A percentile compares a stretch with the other conserved stretches of the same genome.
These are phyloP conservation scores for Sphaerostilbella broomeana DNA, from an alignment of 2,329 filamentous ascomycete species.

Conservation along the genomic window DNA sequence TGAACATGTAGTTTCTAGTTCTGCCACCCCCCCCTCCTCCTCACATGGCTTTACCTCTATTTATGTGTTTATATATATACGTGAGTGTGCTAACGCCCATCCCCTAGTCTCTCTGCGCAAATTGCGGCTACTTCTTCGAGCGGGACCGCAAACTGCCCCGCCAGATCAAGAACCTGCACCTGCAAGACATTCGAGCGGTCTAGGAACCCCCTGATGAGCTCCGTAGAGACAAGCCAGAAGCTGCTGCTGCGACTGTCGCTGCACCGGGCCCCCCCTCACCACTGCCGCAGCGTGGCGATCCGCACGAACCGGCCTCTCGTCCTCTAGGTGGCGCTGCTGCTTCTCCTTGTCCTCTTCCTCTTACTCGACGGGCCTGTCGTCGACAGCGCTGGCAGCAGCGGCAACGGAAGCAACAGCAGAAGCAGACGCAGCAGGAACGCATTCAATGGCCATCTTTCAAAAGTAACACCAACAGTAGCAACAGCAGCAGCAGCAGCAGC, in stretches of 20 bases:
- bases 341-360: not conserved
- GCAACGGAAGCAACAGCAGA: no score
- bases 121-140: conserved; percentile 85
- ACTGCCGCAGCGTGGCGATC: conserved; percentile 4
- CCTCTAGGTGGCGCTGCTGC: conserved; percentile 4
- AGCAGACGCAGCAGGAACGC: no score
- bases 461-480: no score
- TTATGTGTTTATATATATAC: not conserved
- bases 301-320: conserved; percentile 9
- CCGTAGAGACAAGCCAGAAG: conserved; percentile 15
- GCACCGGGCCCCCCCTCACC: not conserved
- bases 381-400: conserved; percentile 7
- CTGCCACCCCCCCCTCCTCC: not conserved
- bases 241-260: not conserved
- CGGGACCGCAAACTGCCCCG: conserved; percentile 73
- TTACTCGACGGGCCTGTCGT: not conserved
- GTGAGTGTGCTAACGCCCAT: conserved; percentile 14
- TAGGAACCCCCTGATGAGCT: conserved; percentile 22
- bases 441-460: no score
- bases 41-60: not conserved
- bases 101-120: conserved; percentile 75
- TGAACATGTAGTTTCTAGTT: no score
- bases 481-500: no score
- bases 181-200: conserved; percentile 26
- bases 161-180: conserved; percentile 36